Evolutionary conservation across 208 protist species (phyloP), one percentile per base, ranked within the genome.

Genomic region (Crithidia expoeki): DNA sequence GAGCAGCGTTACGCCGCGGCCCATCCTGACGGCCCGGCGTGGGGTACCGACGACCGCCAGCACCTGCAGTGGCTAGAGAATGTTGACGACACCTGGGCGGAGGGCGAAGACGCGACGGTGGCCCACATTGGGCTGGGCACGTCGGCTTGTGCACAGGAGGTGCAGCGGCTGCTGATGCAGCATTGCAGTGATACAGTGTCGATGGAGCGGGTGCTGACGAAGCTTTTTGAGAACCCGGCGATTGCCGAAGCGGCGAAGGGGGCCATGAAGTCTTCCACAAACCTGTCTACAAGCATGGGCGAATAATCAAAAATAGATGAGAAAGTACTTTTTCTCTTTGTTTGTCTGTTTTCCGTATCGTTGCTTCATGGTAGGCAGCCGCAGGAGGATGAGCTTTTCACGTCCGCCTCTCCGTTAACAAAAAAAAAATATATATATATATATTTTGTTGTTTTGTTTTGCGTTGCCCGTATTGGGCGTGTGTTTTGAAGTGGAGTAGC

Each of bases 1-100:
- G 58, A 90, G 69, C 28, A 66, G 40, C 36, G 47, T 46, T 93
- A 88, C 78, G 55, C 70, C 34, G 52, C 40, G n/a, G 67, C 61
- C 14, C 60, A 83, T 56, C 75, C 76, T 0, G 27, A 58, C 53
- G 71, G 72, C 12, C 60, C 72, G 25, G 58, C 70, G 30, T 88
- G 81, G 81, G 87, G 87, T 30, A 81, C 69, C 9, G 72, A 12
- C 34, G 70, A 75, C 32, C 42, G 50, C n/a, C 53, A 75, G 30
- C 70, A 85, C 10, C 52, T 88, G 40, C 50, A 72, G 76, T 93
- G 87, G 87, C 76, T 93, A 7, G 49, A 73, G 68, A 77, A 28
- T 28, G 47, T 70, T 38, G 51, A 69, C 28, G 44, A 49, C 49
- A 59, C 36, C 19, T 81, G 63, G 53, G 2, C n/a, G 21, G 66